These are phyloP conservation scores for Pleurostoma richardsiae DNA, from an alignment of 2,329 filamentous ascomycete species.

Conservation along the genomic window DNA sequence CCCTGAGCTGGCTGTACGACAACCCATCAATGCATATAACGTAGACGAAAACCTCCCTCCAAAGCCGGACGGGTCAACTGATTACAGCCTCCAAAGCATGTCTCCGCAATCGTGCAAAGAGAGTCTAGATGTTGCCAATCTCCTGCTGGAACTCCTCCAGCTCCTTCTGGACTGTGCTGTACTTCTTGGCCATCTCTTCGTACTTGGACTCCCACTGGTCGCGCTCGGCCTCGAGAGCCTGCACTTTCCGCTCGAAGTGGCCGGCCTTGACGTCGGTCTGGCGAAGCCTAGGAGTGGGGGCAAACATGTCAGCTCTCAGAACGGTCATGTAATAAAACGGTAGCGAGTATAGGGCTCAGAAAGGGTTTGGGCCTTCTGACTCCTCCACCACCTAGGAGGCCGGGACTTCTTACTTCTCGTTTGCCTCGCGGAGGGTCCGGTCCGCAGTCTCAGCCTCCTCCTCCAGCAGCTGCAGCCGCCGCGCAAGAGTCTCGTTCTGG, in stretches of 20 bases:
- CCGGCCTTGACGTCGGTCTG: slow-evolving; percentile 99
- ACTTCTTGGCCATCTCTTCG: slow-evolving; percentile 95
- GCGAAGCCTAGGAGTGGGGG: slow-evolving; percentile 63
- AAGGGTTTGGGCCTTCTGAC: neutral
- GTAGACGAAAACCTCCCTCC: neutral
- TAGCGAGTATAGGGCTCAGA: neutral
- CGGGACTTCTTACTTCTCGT: slow-evolving; percentile 78
- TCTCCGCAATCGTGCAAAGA: no score
- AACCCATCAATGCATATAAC: neutral
- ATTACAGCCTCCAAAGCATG: no score
- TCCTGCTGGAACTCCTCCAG: slow-evolving; percentile 85
- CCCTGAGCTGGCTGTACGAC: neutral
- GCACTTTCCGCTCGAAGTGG: slow-evolving; percentile 98
- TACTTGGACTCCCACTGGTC: slow-evolving; percentile 97
- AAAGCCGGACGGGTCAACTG: neutral
- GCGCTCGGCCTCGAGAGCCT: slow-evolving; percentile 85
- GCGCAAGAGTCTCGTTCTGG: slow-evolving; percentile 86
- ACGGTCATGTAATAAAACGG: slow-evolving; percentile 1
- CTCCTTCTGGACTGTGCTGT: slow-evolving; percentile 78
- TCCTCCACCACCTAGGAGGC: neutral
- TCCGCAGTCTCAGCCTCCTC: slow-evolving; percentile 97
- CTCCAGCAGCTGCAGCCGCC: slow-evolving; percentile 92
- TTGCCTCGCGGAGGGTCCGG: slow-evolving; percentile 92
- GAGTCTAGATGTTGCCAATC: slow-evolving; percentile 81
- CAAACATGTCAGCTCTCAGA: slow-evolving; percentile 3